Evolutionary conservation across 805 yeast genomes (phyloP).

Genomic region (Grigorovia humatica): DNA sequence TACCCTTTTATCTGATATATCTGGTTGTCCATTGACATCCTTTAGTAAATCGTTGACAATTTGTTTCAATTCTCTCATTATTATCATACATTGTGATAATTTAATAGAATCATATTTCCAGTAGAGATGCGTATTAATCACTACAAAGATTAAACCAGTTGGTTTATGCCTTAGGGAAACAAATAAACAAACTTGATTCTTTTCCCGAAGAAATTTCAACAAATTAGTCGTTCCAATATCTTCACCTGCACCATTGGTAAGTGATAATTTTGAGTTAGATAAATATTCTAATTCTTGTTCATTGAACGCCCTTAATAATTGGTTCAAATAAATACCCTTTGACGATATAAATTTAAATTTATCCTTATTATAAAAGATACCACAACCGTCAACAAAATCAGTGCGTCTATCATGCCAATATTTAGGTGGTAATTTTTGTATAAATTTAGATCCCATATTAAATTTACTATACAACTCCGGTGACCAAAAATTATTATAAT

Average conservation of each 20-base stretch:
- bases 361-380: conserved; percentile 40
- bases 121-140: conserved; percentile 52
- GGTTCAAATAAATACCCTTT: conserved; percentile 27
- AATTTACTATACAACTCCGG: conserved; percentile 16
- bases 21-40: conserved; percentile 9
- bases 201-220: conserved; percentile 29
- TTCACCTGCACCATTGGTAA: conserved; percentile 27
- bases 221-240: conserved; percentile 17
- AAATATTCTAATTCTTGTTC: conserved; percentile 21
- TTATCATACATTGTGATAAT: conserved; percentile 40
- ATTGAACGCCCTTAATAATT: conserved; percentile 23
- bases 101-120: conserved; percentile 52
- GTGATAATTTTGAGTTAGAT: conserved; percentile 11
- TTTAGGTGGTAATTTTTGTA: conserved; percentile 40
- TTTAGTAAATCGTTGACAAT: conserved; percentile 18
- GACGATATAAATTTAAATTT: conserved; percentile 35
- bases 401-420: conserved; percentile 41
- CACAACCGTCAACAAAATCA: conserved; percentile 47
- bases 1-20: conserved; percentile 16
- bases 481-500: conserved; percentile 35
- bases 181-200: conserved; percentile 52
- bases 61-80: conserved; percentile 28
- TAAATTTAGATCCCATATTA: conserved; percentile 39
- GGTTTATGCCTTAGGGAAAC: conserved; percentile 36
- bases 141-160: conserved; percentile 33